Conservation (phyloP, 1,284 basidiomycete species). For the Kalmanozyma brasiliensis region DNA sequence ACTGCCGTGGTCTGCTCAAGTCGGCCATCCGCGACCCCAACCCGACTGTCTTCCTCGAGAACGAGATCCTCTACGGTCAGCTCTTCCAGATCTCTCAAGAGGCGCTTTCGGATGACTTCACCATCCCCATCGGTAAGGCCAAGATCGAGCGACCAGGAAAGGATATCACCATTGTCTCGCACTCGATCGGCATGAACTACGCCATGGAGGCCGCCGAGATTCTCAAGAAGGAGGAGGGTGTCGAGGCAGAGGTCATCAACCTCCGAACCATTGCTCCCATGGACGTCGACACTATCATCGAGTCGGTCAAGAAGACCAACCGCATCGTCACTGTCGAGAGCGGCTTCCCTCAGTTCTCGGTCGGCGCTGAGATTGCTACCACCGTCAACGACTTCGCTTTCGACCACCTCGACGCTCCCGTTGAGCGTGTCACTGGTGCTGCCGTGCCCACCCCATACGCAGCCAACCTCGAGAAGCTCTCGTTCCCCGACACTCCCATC, state of each 20-base stretch:
- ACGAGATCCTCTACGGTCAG: conserved; percentile 98
- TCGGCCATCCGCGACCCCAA: conserved; percentile 97
- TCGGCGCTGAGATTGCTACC: conserved; percentile 96
- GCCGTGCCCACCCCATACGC: conserved; percentile 68
- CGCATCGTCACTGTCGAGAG: conserved; percentile 94
- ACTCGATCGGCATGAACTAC: conserved; percentile 70
- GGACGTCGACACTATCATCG: conserved; percentile 95
- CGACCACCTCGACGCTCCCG: conserved; percentile 80
- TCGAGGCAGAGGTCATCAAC: conserved; percentile 99
- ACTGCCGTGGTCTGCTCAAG: conserved; percentile 98
- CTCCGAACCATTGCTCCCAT: conserved; percentile 92
- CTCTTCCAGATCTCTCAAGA: conserved; percentile 94
- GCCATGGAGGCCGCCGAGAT: conserved; percentile 78
- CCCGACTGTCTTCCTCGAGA: conserved; percentile 97
- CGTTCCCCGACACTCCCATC: conserved; percentile 63
- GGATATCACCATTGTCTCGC: conserved; percentile 95
- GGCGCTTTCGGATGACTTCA: conserved; percentile 92
- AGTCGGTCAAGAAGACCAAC: conserved; percentile 98
- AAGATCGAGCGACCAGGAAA: conserved; percentile 93
- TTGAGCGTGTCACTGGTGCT: conserved; percentile 96
- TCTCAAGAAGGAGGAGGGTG: conserved; percentile 89
- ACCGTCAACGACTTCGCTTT: conserved; percentile 77
- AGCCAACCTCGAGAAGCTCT: conserved; percentile 73
- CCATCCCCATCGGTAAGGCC: conserved; percentile 93
- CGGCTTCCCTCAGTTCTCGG: conserved; percentile 98